Percentiles rank a stretch among this genome's conserved stretches.
These are phyloP conservation scores for Colletotrichum noveboracense DNA, from an alignment of 2,329 filamentous ascomycete genomes.

Conservation along the genomic window DNA sequence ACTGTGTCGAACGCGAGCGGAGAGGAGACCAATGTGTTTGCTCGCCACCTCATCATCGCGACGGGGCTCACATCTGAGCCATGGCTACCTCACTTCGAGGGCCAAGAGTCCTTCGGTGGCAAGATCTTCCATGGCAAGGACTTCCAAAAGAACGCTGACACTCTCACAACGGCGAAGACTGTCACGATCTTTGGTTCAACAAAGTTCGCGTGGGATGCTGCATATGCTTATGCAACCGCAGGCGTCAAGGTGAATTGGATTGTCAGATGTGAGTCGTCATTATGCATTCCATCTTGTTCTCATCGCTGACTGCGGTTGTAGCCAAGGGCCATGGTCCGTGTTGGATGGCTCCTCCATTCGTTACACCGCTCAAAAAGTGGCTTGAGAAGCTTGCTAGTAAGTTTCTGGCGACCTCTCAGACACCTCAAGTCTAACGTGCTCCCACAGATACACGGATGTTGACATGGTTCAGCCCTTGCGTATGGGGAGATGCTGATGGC, in stretches of 20 bases:
- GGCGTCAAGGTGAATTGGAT: constrained; percentile 65
- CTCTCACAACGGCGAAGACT: constrained; percentile 43
- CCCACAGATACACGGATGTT: constrained; percentile 64
- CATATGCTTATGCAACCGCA: constrained; percentile 62
- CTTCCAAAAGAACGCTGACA: constrained; percentile 44
- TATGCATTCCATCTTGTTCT: too few species aligned
- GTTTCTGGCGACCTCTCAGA: constrained; percentile 18
- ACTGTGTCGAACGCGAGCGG: constrained; percentile 26
- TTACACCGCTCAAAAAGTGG: constrained; percentile 70
- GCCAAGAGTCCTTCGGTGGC: constrained; percentile 48
- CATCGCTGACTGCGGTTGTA: not conserved
- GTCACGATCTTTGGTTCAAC: constrained; percentile 66
- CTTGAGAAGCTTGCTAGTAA: constrained; percentile 69
- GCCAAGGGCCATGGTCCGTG: constrained; percentile 60
- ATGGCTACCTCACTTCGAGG: constrained; percentile 50
- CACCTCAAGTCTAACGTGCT: not conserved
- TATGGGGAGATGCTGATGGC: constrained; percentile 71
- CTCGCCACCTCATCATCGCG: constrained; percentile 58
- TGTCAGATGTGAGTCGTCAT: constrained; percentile 49
- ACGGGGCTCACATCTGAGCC: constrained; percentile 59
- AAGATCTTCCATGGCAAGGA: constrained; percentile 57
- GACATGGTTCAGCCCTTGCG: constrained; percentile 77
- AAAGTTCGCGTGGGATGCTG: constrained; percentile 70
- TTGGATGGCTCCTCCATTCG: constrained; percentile 63
- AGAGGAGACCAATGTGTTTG: constrained; percentile 31